Conservation (phyloP, 305 asterid genomes). For the Rubia balearica region DNA sequence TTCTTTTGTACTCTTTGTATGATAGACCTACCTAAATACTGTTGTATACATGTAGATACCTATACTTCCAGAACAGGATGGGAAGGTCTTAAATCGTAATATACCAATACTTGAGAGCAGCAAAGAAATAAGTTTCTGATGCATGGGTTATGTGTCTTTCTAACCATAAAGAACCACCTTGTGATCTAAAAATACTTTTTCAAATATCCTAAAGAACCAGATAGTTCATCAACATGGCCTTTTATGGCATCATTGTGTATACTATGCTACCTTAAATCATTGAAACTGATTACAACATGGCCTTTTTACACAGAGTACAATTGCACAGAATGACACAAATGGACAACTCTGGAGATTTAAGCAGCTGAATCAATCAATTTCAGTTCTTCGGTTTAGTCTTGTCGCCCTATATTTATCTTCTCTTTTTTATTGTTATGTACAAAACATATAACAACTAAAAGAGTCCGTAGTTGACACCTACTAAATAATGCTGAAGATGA, state of each 20-base stretch:
- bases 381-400: neutral
- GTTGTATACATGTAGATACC: constrained; percentile 7
- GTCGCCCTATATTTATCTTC: neutral
- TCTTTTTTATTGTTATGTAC: neutral
- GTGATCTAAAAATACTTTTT: neutral
- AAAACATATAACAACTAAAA: too few species aligned
- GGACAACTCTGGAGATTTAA: neutral
- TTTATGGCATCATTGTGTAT: neutral
- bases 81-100: neutral
- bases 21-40: neutral
- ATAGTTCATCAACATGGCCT: neutral
- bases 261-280: neutral
- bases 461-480: too few species aligned
- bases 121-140: neutral
- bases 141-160: too few species aligned
- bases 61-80: neutral
- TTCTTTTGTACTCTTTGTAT: neutral
- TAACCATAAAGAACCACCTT: too few species aligned
- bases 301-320: neutral
- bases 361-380: neutral
- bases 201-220: constrained; percentile 1
- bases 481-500: too few species aligned
- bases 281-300: neutral
- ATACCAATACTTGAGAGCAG: neutral
- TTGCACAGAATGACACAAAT: neutral